These are phyloP conservation scores for Neotropicomus parvogracilis DNA, from an alignment of 1,284 basidiomycete genomes.

Conservation along the genomic window DNA sequence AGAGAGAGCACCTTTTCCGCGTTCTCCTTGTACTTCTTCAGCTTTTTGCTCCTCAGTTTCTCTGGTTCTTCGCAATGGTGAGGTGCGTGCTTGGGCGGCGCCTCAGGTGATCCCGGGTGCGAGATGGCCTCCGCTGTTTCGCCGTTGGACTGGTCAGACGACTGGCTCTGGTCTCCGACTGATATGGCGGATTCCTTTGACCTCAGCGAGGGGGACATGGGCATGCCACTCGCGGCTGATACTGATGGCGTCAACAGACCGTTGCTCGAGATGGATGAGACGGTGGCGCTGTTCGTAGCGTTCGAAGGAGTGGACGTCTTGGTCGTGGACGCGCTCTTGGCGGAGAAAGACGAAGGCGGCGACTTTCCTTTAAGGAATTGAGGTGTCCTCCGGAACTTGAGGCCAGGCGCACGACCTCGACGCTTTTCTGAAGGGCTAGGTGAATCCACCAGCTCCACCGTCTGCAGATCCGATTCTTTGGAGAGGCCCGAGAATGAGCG, in stretches of 20 bases:
- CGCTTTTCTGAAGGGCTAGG: constrained; percentile 54
- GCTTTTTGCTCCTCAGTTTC: constrained; percentile 62
- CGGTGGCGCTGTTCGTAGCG: constrained; percentile 45
- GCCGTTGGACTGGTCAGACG: constrained; percentile 68
- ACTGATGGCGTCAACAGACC: constrained; percentile 56
- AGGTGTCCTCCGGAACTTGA: constrained; percentile 70
- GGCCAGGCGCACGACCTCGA: constrained; percentile 59
- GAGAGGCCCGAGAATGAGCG: constrained; percentile 59
- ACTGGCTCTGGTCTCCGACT: constrained; percentile 60
- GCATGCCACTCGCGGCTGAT: constrained; percentile 44
- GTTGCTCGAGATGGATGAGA: constrained; percentile 46
- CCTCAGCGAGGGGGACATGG: constrained; percentile 63
- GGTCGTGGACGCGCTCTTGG: constrained; percentile 39
- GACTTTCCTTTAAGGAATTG: constrained; percentile 70
- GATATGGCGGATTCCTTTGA: constrained; percentile 74
- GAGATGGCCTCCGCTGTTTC: constrained; percentile 35
- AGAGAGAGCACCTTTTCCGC: constrained; percentile 78
- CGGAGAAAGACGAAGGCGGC: constrained; percentile 54
- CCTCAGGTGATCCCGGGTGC: constrained; percentile 32
- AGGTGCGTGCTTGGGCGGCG: constrained; percentile 28
- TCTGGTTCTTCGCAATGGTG: constrained; percentile 43
- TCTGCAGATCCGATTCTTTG: constrained; percentile 44
- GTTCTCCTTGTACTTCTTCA: constrained; percentile 79
- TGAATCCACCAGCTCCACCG: constrained; percentile 35
- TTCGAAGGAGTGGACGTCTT: constrained; percentile 44